Conservation (phyloP, 139 green algal genomes). For the Tetradesmus lagerheimii region DNA sequence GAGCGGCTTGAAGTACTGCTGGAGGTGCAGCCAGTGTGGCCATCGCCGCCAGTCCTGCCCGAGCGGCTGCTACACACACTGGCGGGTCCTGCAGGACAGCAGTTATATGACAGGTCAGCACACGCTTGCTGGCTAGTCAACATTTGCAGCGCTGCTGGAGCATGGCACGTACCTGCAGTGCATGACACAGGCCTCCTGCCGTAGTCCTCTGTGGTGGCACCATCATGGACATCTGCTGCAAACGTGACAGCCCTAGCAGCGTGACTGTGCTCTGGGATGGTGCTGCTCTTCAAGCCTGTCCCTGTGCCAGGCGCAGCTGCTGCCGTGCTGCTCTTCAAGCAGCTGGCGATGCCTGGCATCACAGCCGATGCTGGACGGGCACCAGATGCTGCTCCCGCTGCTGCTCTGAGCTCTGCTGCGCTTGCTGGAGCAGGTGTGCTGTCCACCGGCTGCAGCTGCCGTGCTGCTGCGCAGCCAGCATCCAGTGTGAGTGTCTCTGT, state of each 20-base stretch:
- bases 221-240: slow-evolving; percentile 31
- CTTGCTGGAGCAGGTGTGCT: not conserved
- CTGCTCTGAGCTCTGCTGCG: slow-evolving; percentile 2
- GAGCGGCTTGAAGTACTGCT: slow-evolving; percentile 40
- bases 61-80: not conserved
- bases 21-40: slow-evolving; percentile 5
- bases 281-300: not conserved
- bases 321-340: slow-evolving; percentile 34
- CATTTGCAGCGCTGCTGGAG: not conserved
- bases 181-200: not conserved
- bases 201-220: not conserved
- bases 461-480: slow-evolving; percentile 8
- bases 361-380: not conserved
- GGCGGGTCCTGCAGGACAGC: not conserved
- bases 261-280: not conserved
- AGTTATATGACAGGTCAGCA: not conserved
- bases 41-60: not conserved
- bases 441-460: not conserved
- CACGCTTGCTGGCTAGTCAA: not conserved
- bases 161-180: not conserved
- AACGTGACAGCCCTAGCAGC: slow-evolving; percentile 22
- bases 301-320: not conserved
- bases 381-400: not conserved
- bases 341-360: not conserved
- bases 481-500: slow-evolving; percentile 50